These are phyloP conservation scores for Clarireedia sp. DNA, from an alignment of 2,329 filamentous ascomycete species.

Conservation along the genomic window DNA sequence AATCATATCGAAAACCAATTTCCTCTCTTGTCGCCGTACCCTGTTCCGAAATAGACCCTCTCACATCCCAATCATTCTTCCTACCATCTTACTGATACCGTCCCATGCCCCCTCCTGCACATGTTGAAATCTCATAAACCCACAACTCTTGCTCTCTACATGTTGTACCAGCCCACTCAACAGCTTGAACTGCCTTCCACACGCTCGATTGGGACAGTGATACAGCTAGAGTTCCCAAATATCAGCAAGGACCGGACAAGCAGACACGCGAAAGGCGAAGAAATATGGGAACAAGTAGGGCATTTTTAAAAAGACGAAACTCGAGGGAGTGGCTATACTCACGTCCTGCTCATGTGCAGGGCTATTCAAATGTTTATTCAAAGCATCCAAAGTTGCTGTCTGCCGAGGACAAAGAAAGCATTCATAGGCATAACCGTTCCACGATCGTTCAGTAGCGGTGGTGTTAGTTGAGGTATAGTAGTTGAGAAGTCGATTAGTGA, in stretches of 20 bases:
- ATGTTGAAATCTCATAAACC: constrained; percentile 18
- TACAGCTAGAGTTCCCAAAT: constrained; percentile 16
- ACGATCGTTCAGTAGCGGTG: constrained; percentile 34
- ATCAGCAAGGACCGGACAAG: too few relatives aligned
- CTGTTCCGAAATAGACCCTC: not conserved
- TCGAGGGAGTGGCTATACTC: too few relatives aligned
- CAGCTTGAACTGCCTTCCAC: constrained; percentile 17
- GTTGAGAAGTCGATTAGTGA: constrained; percentile 45
- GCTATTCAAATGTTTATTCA: constrained; percentile 49
- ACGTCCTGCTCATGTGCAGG: constrained; percentile 27
- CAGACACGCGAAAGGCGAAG: too few relatives aligned
- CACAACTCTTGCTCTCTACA: constrained; percentile 24
- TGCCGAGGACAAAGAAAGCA: constrained; percentile 46
- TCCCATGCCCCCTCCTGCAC: constrained; percentile 17
- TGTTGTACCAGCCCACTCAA: constrained; percentile 22
- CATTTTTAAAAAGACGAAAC: too few relatives aligned
- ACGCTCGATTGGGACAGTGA: constrained; percentile 16
- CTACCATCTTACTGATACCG: constrained; percentile 17
- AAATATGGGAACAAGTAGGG: too few relatives aligned
- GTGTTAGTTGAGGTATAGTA: constrained; percentile 32
- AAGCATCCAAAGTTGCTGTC: constrained; percentile 31
- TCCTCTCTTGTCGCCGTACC: too few relatives aligned
- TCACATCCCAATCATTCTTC: not conserved
- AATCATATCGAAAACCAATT: too few relatives aligned
- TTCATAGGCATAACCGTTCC: constrained; percentile 39